Base-by-base conservation (phyloP, 257 asterid species). In the Petunia secreta region DNA sequence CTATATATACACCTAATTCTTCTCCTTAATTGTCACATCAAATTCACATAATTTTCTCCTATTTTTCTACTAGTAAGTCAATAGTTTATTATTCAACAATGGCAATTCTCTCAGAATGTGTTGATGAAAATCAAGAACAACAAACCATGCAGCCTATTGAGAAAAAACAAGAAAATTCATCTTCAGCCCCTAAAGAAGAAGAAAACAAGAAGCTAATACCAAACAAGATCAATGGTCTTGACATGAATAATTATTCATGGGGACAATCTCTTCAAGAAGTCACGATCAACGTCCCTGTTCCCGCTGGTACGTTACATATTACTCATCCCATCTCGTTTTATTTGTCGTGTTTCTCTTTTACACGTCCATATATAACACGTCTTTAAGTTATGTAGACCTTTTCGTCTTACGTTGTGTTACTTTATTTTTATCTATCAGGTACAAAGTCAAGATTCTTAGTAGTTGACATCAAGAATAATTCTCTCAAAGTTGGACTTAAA, bases 201-300 rank as follows among this genome's bases (percentile, higher is more conserved):
- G 76, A 10, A 16, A 1, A 63, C 44, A 63, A 46, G 77, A 69
- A 69, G 10, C 77, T 69, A 0, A 25, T 44, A 16, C 98, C 97
- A 60, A 94, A 91, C 86, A 83, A 77, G 46, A 85, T 79, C 46
- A 94, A 92, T 78, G 98, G 97, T 44, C 93, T 94, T 80, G 97
- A 94, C 80, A 76, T 94, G 91, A 93, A 94, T 13, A 87, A 85
- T 1, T 89, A 92, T 80, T 89, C 95, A 39, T 94, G 98, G 98
- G 68, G 84, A 75, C 97, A 94, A 73, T 85, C 97, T 63, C 83
- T 92, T 41, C 95, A 89, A 85, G 98, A 94, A 85, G 97, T 91
- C 74, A 90, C 80, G 83, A 82, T 94, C 53, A 85, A 83, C 62
- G 88, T 92, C 41, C 92, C 93, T 15, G 95, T 92, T 10, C 97